phyloP scores from a whole-genome alignment of 345 rosid genomes.

The Rubroshorea leprosula region DNA sequence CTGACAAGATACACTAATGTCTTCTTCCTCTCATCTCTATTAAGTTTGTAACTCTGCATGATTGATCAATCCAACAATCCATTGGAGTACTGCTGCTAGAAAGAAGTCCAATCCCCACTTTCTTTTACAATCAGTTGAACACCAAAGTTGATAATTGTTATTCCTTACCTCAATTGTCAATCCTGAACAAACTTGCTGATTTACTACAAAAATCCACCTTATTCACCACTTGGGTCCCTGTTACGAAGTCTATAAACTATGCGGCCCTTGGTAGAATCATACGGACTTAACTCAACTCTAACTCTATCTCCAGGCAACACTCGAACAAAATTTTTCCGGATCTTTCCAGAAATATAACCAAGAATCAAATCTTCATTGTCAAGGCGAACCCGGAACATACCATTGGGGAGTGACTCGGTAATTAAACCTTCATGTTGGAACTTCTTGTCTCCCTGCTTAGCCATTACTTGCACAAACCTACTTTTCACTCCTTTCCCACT shows the following conservation, averaged over 20 bases:
- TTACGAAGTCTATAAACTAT: constrained; percentile 55
- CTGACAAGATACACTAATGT: neutral
- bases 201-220: neutral
- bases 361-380: constrained; percentile 49
- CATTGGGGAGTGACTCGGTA: constrained; percentile 53
- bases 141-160: neutral
- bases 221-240: constrained; percentile 25
- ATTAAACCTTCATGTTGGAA: constrained; percentile 37
- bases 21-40: neutral
- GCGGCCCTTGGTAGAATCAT: constrained; percentile 77
- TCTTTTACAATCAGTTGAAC: neutral
- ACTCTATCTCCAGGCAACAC: constrained; percentile 92
- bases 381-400: constrained; percentile 41
- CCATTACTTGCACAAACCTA: constrained; percentile 24
- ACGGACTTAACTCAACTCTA: constrained; percentile 75
- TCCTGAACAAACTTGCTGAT: neutral
- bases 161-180: constrained; percentile 1
- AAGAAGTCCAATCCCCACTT: neutral
- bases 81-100: neutral
- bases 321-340: constrained; percentile 73
- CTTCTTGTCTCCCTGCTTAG: constrained; percentile 34
- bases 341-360: constrained; percentile 90
- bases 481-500: constrained; percentile 16
- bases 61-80: neutral
- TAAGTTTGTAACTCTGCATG: neutral